Conservation (phyloP, 2,329 filamentous ascomycete genomes). For the Hypoxylon sp. region DNA sequence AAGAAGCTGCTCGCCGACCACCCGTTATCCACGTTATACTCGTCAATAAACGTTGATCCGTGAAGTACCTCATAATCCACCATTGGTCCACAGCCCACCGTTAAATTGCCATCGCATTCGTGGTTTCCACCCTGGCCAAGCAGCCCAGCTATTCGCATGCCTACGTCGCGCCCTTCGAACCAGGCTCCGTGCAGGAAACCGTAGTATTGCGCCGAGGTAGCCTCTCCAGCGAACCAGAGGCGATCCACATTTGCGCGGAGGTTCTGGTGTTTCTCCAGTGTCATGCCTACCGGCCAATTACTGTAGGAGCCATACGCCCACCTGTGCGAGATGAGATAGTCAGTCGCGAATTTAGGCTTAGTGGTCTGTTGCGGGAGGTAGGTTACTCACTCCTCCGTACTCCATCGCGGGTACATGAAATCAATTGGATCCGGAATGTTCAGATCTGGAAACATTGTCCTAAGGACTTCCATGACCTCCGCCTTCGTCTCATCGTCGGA, state of each 20-base stretch:
- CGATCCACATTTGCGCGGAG: constrained; percentile 71
- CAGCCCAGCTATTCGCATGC: constrained; percentile 56
- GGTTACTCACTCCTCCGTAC: constrained; percentile 47
- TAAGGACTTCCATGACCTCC: constrained; percentile 68
- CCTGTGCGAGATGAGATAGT: constrained; percentile 7
- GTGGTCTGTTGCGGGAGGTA: background rate
- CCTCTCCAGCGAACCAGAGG: constrained; percentile 75
- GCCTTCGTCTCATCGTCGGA: constrained; percentile 67
- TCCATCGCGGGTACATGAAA: constrained; percentile 73
- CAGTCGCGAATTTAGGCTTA: background rate
- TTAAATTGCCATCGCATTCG: constrained; percentile 43
- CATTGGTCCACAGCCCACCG: constrained; percentile 45
- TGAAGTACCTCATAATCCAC: constrained; percentile 49
- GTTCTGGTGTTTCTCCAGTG: constrained; percentile 74
- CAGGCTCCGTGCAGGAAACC: constrained; percentile 74
- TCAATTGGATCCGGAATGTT: constrained; percentile 68
- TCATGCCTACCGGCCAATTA: constrained; percentile 74
- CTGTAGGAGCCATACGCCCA: constrained; percentile 72
- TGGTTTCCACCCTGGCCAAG: constrained; percentile 41
- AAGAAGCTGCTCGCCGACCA: constrained; percentile 55
- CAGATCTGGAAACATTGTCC: constrained; percentile 69
- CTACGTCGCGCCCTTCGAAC: constrained; percentile 66
- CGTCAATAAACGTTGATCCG: constrained; percentile 51
- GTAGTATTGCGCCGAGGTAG: constrained; percentile 71
- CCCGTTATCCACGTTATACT: constrained; percentile 53